Evolutionary conservation across 257 asterid species (phyloP).

Genomic region (Ajuga chamaepitys): DNA sequence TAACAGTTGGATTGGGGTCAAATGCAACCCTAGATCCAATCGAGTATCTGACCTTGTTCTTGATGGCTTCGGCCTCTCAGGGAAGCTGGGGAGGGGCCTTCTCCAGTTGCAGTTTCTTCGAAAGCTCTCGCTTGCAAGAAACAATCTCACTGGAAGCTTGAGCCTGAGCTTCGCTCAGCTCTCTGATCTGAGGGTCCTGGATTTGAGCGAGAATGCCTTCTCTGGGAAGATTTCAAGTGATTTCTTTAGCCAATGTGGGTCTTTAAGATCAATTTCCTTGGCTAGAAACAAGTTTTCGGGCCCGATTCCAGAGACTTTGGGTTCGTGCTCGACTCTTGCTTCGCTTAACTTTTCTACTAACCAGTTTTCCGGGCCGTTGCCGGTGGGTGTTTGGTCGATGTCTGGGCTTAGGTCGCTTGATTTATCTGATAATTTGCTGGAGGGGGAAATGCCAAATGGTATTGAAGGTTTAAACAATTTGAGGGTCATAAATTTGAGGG

Average conservation of each 20-base stretch:
- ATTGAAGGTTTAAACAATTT: constrained; percentile 49
- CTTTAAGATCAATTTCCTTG: constrained; percentile 64
- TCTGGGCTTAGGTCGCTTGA: constrained; percentile 67
- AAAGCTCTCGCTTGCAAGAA: constrained; percentile 61
- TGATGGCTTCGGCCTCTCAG: constrained; percentile 77
- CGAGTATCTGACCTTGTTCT: constrained; percentile 86
- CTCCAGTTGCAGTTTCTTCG: constrained; percentile 68
- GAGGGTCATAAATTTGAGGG: constrained; percentile 48
- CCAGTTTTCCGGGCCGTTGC: constrained; percentile 67
- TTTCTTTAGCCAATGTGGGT: constrained; percentile 77
- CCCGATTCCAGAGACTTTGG: constrained; percentile 62
- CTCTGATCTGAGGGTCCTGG: constrained; percentile 55
- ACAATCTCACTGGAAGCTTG: constrained; percentile 71
- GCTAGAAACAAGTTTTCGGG: constrained; percentile 69
- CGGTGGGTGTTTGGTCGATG: constrained; percentile 66
- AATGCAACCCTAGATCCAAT: constrained; percentile 88
- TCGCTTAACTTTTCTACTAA: constrained; percentile 66
- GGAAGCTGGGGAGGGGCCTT: constrained; percentile 82
- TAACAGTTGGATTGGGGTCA: constrained; percentile 66
- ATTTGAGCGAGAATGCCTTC: constrained; percentile 69
- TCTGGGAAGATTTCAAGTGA: constrained; percentile 56
- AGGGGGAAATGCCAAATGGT: constrained; percentile 55
- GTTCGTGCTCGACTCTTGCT: constrained; percentile 66
- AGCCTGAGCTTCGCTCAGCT: constrained; percentile 67
- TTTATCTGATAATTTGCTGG: constrained; percentile 62